Base-by-base conservation (phyloP, 192 early-diverging fungal species). In the Backusella westeae region DNA sequence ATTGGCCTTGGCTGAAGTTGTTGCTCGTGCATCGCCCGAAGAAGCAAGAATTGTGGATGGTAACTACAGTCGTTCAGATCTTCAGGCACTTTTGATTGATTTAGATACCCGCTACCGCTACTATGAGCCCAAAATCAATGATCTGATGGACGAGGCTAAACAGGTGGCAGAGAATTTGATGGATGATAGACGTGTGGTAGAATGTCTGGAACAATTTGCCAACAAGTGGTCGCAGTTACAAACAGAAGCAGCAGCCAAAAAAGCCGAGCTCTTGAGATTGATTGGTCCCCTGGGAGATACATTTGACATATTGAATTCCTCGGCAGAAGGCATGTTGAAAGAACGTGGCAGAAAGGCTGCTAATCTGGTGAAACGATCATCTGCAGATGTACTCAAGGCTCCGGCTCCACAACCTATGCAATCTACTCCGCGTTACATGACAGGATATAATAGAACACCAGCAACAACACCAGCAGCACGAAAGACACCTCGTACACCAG, bases 181-280 rank as follows among this genome's bases (percentile, higher is more conserved):
- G 73, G 71, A 85, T 12, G 86, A 87, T 72, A 80, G 78, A 79
- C 73, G 87, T 72, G 74, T 88, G 56, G 77, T 78, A 1, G 80
- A 86, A 35, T 84, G 77, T 67, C 73, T 81, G 38, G 78, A 83
- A 34, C 68, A 82, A 9, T 69, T 87, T 0, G 80, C 75, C 8
- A 81, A 88, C 69, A 78, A 83, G 52, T 90, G 89, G 89, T 59
- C 72, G n/a, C 75, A 84, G 26, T 73, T 88, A 12, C 83, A 86
- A 75, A 73, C 59, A 34, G 52, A 76, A n/a, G 85, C 86, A 9
- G 44, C 77, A 2, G 80, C 83, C 44, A 87, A 85, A 73, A 85
- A 79, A 75, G 69, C 82, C 21, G 82, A 84, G 36, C 71, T 89
- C 26, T 29, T 81, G 17, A 35, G 46, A 35, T 44, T 46, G 8